phyloP scores from a whole-genome alignment of 805 yeast genomes.

The Metschnikowia hibisci region DNA sequence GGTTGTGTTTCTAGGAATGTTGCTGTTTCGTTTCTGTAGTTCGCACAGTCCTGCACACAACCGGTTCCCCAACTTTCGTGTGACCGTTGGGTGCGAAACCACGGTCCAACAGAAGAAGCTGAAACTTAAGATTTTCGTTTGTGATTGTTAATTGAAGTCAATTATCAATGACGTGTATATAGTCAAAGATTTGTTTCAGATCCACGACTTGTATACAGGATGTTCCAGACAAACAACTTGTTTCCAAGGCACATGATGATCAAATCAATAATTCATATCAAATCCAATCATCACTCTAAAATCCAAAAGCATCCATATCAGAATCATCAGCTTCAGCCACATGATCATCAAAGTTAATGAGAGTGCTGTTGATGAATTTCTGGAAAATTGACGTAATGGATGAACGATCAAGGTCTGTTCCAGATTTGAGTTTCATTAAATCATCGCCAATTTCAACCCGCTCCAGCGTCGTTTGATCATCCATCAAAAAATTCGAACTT shows the following conservation, averaged over 20 bases:
- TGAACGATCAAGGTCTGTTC: slow-evolving; percentile 26
- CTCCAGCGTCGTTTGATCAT: slow-evolving; percentile 16
- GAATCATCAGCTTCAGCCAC: background rate
- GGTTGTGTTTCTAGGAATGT: background rate
- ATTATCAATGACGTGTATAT: too few species aligned
- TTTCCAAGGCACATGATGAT: too few species aligned
- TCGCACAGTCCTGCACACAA: slow-evolving; percentile 2
- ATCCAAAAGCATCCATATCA: slow-evolving; percentile 7
- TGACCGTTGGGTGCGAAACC: slow-evolving; percentile 6
- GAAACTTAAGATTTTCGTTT: too few species aligned
- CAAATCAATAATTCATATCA: too few species aligned
- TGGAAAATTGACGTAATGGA: slow-evolving; percentile 37
- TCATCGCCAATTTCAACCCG: slow-evolving; percentile 28
- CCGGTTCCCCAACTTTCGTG: slow-evolving; percentile 2
- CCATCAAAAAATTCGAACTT: slow-evolving; percentile 36
- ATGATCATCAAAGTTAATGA: slow-evolving; percentile 8
- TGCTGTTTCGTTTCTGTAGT: slow-evolving; percentile 5
- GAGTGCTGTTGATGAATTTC: slow-evolving; percentile 32
- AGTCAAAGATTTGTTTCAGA: too few species aligned
- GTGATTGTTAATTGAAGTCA: too few species aligned
- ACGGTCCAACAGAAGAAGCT: too few species aligned
- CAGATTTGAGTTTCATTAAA: slow-evolving; percentile 25
- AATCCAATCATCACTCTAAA: background rate
- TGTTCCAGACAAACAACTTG: too few species aligned
- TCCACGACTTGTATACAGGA: too few species aligned